These are phyloP conservation scores for Capniomyces stellatus DNA, from an alignment of 371 early-diverging fungal genomes.

Conservation along the genomic window DNA sequence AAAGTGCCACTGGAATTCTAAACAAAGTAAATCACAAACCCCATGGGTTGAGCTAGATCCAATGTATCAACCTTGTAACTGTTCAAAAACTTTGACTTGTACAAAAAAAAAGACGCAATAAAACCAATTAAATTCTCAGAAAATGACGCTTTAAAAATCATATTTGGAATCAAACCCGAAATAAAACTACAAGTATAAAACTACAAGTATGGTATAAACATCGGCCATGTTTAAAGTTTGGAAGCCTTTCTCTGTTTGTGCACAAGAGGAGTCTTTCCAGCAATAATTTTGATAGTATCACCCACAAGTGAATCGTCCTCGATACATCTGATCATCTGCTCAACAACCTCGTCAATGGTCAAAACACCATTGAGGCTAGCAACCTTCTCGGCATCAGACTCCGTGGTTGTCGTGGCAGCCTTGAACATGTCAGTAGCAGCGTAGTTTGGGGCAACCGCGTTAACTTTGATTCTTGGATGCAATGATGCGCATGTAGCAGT, in stretches of 20 bases:
- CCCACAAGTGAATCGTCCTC: slow-evolving; percentile 33
- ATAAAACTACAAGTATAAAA: too few relatives aligned
- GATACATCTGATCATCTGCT: slow-evolving; percentile 40
- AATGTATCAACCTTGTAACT: too few relatives aligned
- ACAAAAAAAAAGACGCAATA: too few relatives aligned
- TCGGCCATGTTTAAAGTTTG: neutral
- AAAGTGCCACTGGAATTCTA: too few relatives aligned
- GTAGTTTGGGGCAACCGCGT: slow-evolving; percentile 62
- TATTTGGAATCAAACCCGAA: too few relatives aligned
- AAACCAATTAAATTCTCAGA: too few relatives aligned
- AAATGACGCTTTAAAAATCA: too few relatives aligned
- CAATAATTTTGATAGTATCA: slow-evolving; percentile 17
- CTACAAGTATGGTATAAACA: too few relatives aligned
- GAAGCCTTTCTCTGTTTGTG: slow-evolving; percentile 23
- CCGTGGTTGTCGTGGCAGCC: neutral
- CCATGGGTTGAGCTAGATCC: too few relatives aligned
- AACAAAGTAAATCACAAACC: too few relatives aligned
- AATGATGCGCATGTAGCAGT: slow-evolving; percentile 19
- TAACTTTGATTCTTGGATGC: slow-evolving; percentile 36
- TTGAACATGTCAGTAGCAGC: slow-evolving; percentile 31
- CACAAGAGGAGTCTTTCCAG: slow-evolving; percentile 11
- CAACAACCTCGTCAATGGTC: slow-evolving; percentile 32
- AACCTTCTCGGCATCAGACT: neutral
- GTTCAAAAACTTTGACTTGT: too few relatives aligned
- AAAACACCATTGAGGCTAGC: slow-evolving; percentile 24